These are phyloP conservation scores for Starmerella apis DNA, from an alignment of 805 yeast species.

Conservation along the genomic window DNA sequence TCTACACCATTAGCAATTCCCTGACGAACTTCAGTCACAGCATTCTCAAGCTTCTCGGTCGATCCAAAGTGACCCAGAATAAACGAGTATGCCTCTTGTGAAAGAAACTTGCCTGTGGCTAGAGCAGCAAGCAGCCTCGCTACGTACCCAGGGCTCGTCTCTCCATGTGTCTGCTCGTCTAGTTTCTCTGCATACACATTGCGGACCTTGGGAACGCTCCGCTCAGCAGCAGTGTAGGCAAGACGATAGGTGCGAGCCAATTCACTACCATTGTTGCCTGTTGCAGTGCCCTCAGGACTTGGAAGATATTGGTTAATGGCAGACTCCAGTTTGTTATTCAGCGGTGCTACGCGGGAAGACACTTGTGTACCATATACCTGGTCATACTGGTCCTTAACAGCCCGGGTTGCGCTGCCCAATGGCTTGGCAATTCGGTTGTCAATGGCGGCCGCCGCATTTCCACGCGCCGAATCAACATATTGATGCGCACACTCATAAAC, in stretches of 20 bases:
- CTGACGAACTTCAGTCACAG: slow-evolving; percentile 15
- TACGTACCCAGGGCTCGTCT: slow-evolving; percentile 12
- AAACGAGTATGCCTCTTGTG: slow-evolving; percentile 15
- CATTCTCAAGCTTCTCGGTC: slow-evolving; percentile 16
- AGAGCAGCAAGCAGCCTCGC: slow-evolving; percentile 18
- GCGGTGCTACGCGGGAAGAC: slow-evolving; percentile 53
- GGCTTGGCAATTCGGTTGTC: slow-evolving; percentile 43
- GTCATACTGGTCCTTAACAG: slow-evolving; percentile 43
- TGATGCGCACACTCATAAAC: slow-evolving; percentile 36
- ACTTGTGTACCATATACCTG: slow-evolving; percentile 45
- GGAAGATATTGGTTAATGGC: slow-evolving; percentile 41
- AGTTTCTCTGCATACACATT: slow-evolving; percentile 19
- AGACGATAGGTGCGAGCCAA: slow-evolving; percentile 17
- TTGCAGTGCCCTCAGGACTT: slow-evolving; percentile 23
- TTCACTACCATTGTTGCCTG: slow-evolving; percentile 6
- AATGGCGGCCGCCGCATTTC: slow-evolving; percentile 30
- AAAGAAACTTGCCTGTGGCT: slow-evolving; percentile 17
- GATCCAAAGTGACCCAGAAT: slow-evolving; percentile 14
- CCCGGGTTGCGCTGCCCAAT: slow-evolving; percentile 33
- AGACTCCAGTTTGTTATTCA: slow-evolving; percentile 45
- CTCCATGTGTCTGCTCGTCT: slow-evolving; percentile 12
- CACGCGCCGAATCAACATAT: slow-evolving; percentile 33
- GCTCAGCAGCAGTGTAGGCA: slow-evolving; percentile 18
- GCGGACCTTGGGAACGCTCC: slow-evolving; percentile 21
- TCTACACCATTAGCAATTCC: not conserved